Evolutionary conservation across 2,329 filamentous ascomycete species (phyloP).

Genomic region (Pyrenophora seminiperda): DNA sequence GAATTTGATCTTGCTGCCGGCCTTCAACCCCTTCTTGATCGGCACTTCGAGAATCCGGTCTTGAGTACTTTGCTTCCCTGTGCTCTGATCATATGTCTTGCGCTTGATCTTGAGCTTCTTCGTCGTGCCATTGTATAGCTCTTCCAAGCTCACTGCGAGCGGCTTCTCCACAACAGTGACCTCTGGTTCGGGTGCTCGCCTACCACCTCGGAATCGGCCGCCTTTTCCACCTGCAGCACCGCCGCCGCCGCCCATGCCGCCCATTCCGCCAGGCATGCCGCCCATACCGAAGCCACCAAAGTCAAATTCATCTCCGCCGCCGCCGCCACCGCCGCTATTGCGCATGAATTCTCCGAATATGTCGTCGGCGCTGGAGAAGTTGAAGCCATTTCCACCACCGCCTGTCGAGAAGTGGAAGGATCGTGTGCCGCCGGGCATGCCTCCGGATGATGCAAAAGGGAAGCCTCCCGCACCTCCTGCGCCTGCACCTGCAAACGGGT

Average conservation of each 20-base stretch:
- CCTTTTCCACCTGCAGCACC: conserved; percentile 51
- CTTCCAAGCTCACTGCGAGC: conserved; percentile 80
- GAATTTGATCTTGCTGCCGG: conserved; percentile 98
- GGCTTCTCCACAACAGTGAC: conserved; percentile 89
- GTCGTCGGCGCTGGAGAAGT: conserved; percentile 79
- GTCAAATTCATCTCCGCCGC: conserved; percentile 61
- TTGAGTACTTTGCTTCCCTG: conserved; percentile 81
- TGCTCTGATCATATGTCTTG: conserved; percentile 83
- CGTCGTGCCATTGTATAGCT: conserved; percentile 81
- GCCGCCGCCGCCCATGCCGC: conserved; percentile 54
- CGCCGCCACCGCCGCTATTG: conserved; percentile 55
- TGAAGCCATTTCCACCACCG: conserved; percentile 68
- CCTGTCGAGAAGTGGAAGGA: conserved; percentile 70
- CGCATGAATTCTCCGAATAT: conserved; percentile 87
- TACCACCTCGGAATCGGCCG: conserved; percentile 46
- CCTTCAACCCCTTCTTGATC: conserved; percentile 94
- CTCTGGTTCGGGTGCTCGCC: conserved; percentile 70
- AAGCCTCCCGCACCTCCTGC: conserved; percentile 53
- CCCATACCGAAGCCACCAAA: conserved; percentile 50
- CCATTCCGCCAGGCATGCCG: conserved; percentile 39
- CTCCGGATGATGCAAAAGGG: conserved; percentile 62
- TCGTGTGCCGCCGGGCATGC: conserved; percentile 60
- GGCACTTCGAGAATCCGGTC: conserved; percentile 93
- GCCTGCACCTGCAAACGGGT: conserved; percentile 51
- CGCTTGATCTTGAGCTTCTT: conserved; percentile 99